Evolutionary conservation across 306 rosid species (phyloP), one percentile per base, ranked within the genome.

Genomic region (Echinosophora koreensis): DNA sequence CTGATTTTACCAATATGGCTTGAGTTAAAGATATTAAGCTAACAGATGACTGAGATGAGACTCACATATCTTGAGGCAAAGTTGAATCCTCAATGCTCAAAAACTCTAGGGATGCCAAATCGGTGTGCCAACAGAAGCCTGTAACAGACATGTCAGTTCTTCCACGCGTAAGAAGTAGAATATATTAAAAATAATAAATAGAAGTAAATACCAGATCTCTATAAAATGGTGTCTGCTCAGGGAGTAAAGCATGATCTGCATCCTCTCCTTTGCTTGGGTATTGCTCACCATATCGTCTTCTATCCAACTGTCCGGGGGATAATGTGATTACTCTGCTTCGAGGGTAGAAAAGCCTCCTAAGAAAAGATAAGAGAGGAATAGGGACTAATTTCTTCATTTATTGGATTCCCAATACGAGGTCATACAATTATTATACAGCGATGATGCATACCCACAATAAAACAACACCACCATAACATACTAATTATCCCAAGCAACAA

Each of bases 201-300:
- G 17, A 78, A 8, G 73, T 72, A 42, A 69, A 59, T 78, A 94
- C 98, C 93, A 94, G 84, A 84, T 94, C 98, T 79, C 85, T 90
- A 81, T 92, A 94, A 84, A 89, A 94, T 18, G 97, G 96, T 62
- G 96, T 92, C 90, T 92, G 97, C 90, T 92, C 97, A n/a, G 98
- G 98, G 78, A 94, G 98, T 78, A 94, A 85, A 78, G 97, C 97
- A 58, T 88, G 93, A 66, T 94, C 98, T 0, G 98, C 97, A 86
- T 94, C 98, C 89, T 92, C 96, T 79, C 98, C 87, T 85, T 90
- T 92, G 89, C 97, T 94, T 51, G 98, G 97, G 86, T 94, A 94
- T 82, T 94, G 98, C 79, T 92, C 97, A 61, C 98, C 97, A 66
- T 94, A 94, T 46, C 97, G 85, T 70, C 97, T 90, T 5, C 97